A percentile compares a stretch with the other conserved stretches of the same genome.
Evolutionary conservation across 2,329 filamentous ascomycete genomes (phyloP).

Genomic region (Diaporthe helianthi): DNA sequence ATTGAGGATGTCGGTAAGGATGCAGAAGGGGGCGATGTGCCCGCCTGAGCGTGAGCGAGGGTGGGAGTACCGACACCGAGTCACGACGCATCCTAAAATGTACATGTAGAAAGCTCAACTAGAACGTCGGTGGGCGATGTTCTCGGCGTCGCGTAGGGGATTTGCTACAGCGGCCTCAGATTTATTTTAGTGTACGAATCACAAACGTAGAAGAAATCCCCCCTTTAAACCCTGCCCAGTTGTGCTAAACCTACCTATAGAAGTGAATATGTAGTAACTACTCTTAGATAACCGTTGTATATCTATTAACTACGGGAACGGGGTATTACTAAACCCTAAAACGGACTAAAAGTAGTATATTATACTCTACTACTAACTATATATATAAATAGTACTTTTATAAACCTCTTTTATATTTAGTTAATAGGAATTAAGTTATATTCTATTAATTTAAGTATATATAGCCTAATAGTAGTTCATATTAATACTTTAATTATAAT

Average conservation of each 20-base stretch:
- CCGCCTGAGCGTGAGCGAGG: background rate
- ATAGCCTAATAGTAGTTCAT: too few relatives aligned
- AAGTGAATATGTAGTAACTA: background rate
- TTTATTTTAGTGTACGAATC: conserved; percentile 30
- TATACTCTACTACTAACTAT: too few relatives aligned
- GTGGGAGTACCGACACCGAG: background rate
- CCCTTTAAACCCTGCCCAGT: background rate
- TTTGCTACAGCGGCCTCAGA: conserved; percentile 1
- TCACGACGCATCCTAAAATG: conserved; percentile 18
- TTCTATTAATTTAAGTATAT: too few relatives aligned
- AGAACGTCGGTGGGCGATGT: conserved; percentile 8
- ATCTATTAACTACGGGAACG: too few relatives aligned
- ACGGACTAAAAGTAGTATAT: too few relatives aligned
- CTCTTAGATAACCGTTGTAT: background rate
- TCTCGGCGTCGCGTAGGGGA: conserved; percentile 9
- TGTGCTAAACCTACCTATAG: background rate
- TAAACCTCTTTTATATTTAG: too few relatives aligned
- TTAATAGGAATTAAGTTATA: too few relatives aligned
- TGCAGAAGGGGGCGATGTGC: too few relatives aligned
- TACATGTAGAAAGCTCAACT: conserved; percentile 24
- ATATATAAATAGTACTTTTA: too few relatives aligned
- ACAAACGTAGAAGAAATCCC: conserved; percentile 25
- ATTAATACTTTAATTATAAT: too few relatives aligned
- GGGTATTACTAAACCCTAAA: too few relatives aligned
- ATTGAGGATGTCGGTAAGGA: background rate